phyloP scores from a whole-genome alignment of 1,284 basidiomycete genomes.

The Violaceomyces palustris region DNA sequence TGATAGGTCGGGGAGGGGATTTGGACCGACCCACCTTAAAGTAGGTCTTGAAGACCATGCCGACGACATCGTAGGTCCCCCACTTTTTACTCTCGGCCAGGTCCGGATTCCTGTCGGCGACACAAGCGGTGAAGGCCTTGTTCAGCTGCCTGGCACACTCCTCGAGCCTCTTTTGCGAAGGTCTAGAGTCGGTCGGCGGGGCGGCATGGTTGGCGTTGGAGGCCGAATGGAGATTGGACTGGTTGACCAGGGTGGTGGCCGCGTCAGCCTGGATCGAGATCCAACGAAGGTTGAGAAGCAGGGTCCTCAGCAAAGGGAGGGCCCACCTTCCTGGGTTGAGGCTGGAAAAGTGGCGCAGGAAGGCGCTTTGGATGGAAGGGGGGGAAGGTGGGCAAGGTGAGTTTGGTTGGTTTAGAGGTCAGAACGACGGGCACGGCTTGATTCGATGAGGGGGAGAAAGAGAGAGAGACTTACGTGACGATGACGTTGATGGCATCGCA shows the following conservation, averaged over 20 bases:
- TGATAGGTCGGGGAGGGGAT: no score
- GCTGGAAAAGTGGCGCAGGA: constrained; percentile 33
- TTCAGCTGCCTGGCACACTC: constrained; percentile 84
- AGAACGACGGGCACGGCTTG: not conserved
- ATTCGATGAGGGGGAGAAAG: not conserved
- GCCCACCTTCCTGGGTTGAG: constrained; percentile 43
- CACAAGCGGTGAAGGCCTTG: constrained; percentile 84
- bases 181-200: not conserved
- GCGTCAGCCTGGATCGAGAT: constrained; percentile 36
- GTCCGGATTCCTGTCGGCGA: constrained; percentile 70
- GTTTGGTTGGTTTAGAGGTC: no score
- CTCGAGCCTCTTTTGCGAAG: constrained; percentile 63
- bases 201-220: not conserved
- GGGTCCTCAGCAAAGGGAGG: constrained; percentile 29
- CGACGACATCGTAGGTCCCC: constrained; percentile 92
- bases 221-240: not conserved
- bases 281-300: constrained; percentile 39
- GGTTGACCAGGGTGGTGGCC: constrained; percentile 3
- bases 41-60: constrained; percentile 85
- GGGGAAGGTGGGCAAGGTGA: no score
- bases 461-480: constrained; percentile 3
- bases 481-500: constrained; percentile 35
- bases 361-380: constrained; percentile 6
- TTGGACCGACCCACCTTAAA: constrained; percentile 66
- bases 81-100: constrained; percentile 71